Conservation (phyloP, 208 protist species). For the Wallacemonas rigidus region DNA sequence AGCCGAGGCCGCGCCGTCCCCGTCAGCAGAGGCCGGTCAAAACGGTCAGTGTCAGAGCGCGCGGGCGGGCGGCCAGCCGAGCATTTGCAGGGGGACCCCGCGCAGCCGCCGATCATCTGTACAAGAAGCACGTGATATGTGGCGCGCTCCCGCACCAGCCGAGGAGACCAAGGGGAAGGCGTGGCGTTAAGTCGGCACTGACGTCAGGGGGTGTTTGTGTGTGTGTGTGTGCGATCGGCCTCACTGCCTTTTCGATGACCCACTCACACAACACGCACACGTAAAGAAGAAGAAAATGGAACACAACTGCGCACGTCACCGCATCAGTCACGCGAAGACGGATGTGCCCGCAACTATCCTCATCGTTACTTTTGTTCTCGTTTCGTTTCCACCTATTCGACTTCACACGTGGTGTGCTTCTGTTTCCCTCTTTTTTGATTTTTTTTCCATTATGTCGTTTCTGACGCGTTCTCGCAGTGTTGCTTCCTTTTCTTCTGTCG, state of each 20-base stretch:
- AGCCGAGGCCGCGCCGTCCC: background rate
- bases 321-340: too few relatives aligned
- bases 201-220: too few relatives aligned
- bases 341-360: too few relatives aligned
- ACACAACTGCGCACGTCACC: background rate
- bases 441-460: slow-evolving; percentile 11
- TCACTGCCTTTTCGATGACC: too few relatives aligned
- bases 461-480: background rate
- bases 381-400: too few relatives aligned
- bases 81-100: background rate
- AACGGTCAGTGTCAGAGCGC: background rate
- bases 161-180: background rate
- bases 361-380: too few relatives aligned
- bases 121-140: slow-evolving; percentile 15
- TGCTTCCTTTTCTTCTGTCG: too few relatives aligned
- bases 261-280: too few relatives aligned
- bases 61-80: background rate
- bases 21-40: too few relatives aligned
- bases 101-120: slow-evolving; percentile 5
- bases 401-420: background rate
- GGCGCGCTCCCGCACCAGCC: background rate
- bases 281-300: background rate
- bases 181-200: background rate
- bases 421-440: background rate
- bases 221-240: too few relatives aligned